A percentile compares a stretch with the other conserved stretches of the same genome.
Evolutionary conservation across 768 basidiomycete genomes (phyloP).

Genomic region (Pisolithus microcarpus): DNA sequence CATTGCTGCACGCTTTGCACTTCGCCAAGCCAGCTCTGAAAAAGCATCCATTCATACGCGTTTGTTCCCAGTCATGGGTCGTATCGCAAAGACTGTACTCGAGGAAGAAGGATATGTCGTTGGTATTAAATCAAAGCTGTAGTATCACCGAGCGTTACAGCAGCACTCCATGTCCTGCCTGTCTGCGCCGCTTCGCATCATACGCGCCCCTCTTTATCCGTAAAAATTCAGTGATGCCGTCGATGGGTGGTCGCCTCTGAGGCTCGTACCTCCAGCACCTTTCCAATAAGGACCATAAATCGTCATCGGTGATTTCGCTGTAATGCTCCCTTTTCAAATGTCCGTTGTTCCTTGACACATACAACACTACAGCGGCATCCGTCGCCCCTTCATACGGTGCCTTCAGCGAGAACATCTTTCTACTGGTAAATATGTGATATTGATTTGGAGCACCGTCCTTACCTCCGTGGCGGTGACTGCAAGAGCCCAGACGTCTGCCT

Average conservation of each 20-base stretch:
- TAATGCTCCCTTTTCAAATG: slow-evolving; percentile 16
- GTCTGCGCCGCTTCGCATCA: not conserved
- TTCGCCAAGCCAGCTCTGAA: slow-evolving; percentile 87
- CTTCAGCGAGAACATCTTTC: slow-evolving; percentile 19
- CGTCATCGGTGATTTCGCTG: slow-evolving; percentile 11
- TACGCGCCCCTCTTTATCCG: slow-evolving; percentile 11
- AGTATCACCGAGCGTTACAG: not conserved
- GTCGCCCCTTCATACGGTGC: slow-evolving; percentile 13
- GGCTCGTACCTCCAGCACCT: slow-evolving; percentile 14
- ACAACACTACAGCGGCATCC: slow-evolving; percentile 15
- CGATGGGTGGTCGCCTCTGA: slow-evolving; percentile 2
- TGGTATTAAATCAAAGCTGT: slow-evolving; percentile 21
- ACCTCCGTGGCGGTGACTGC: slow-evolving; percentile 33
- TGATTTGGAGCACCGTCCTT: not conserved
- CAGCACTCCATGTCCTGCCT: not conserved
- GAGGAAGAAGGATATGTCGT: slow-evolving; percentile 43
- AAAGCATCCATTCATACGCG: slow-evolving; percentile 42
- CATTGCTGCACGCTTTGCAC: slow-evolving; percentile 79
- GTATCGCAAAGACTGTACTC: slow-evolving; percentile 51
- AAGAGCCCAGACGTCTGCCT: slow-evolving; percentile 32
- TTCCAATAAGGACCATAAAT: slow-evolving; percentile 14
- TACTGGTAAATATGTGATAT: no score
- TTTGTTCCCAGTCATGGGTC: slow-evolving; percentile 57
- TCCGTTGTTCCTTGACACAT: slow-evolving; percentile 7
- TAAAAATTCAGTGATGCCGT: not conserved